Conservation (phyloP, 768 basidiomycete genomes). For the Calocybe gangraenosa region DNA sequence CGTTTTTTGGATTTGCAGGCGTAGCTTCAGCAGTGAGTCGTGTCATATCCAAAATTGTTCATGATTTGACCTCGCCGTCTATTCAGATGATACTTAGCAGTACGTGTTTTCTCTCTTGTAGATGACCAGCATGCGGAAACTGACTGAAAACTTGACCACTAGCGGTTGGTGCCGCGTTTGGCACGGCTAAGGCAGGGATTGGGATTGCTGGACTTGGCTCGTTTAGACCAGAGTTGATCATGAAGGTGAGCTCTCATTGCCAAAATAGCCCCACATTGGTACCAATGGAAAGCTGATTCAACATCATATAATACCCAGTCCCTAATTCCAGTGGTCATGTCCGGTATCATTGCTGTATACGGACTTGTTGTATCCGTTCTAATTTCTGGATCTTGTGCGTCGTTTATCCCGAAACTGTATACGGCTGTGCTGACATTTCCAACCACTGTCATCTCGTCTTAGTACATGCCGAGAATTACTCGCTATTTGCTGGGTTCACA, state of each 20-base stretch:
- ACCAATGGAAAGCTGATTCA: background rate
- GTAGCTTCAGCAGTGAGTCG: conserved; percentile 84
- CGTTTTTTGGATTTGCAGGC: conserved; percentile 97
- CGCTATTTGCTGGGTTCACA: conserved; percentile 83
- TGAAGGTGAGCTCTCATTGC: conserved; percentile 66
- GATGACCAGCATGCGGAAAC: background rate
- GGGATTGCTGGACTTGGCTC: conserved; percentile 93
- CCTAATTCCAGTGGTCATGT: conserved; percentile 96
- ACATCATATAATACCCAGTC: conserved; percentile 56
- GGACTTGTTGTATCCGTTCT: conserved; percentile 94
- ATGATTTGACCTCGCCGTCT: background rate
- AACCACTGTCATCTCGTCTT: conserved; percentile 6
- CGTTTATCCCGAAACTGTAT: background rate
- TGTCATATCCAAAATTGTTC: background rate
- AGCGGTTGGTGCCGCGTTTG: conserved; percentile 95
- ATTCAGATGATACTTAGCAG: conserved; percentile 92
- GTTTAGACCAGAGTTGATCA: conserved; percentile 94
- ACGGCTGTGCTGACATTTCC: conserved; percentile 10
- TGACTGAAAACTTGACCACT: conserved; percentile 6
- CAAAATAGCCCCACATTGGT: background rate
- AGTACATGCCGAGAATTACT: conserved; percentile 70
- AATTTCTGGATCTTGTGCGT: conserved; percentile 63
- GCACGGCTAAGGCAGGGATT: conserved; percentile 95
- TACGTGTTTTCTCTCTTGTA: conserved; percentile 38
- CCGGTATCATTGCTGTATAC: conserved; percentile 97